phyloP scores from a whole-genome alignment of 2,329 filamentous ascomycete genomes.

The Scedosporium apiospermum region DNA sequence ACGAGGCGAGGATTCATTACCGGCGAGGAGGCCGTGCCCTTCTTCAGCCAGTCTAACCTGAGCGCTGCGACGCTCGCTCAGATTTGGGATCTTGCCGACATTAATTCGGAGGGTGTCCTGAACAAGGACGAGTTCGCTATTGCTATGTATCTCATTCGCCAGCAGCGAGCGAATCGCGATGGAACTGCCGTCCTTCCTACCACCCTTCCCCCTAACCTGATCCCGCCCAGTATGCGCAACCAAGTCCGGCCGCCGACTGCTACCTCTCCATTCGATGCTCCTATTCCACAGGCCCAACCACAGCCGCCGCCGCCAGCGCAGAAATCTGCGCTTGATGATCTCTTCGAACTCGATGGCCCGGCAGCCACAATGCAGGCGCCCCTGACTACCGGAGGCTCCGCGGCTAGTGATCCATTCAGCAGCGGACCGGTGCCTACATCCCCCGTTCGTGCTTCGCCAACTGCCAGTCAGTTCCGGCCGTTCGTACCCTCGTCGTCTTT shows the following conservation, averaged over 20 bases:
- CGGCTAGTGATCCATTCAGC: constrained; percentile 52
- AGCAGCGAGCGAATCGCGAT: constrained; percentile 68
- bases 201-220: constrained; percentile 67
- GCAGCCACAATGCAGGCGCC: constrained; percentile 49
- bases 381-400: constrained; percentile 67
- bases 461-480: constrained; percentile 62
- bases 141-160: constrained; percentile 92
- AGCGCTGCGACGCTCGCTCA: constrained; percentile 83
- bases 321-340: constrained; percentile 82
- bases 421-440: constrained; percentile 42
- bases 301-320: constrained; percentile 34
- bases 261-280: constrained; percentile 43
- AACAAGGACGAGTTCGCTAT: constrained; percentile 90
- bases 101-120: constrained; percentile 79
- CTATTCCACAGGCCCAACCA: constrained; percentile 25
- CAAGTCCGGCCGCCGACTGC: constrained; percentile 43
- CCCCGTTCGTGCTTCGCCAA: constrained; percentile 37
- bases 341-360: constrained; percentile 75
- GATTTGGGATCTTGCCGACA: constrained; percentile 95
- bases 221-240: constrained; percentile 77
- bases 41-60: constrained; percentile 86
- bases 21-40: constrained; percentile 87
- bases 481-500: constrained; percentile 91
- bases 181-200: constrained; percentile 55
- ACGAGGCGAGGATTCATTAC: constrained; percentile 73